Percentiles rank a stretch among this genome's conserved stretches.
phyloP scores from a whole-genome alignment of 805 yeast genomes.

The Lipomyces japonicus region DNA sequence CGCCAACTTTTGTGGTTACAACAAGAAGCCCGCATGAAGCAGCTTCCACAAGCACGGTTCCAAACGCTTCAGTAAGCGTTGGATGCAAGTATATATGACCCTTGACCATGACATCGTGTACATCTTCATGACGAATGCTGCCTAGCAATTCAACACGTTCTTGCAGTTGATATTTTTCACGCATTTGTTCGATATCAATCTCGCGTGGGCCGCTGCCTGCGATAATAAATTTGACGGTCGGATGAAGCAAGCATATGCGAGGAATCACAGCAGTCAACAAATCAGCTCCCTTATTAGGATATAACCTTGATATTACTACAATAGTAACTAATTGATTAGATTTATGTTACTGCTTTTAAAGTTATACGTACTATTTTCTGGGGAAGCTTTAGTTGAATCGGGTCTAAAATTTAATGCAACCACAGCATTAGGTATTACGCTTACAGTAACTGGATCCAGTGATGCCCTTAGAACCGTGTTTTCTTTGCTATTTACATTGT shows the following conservation, averaged over 20 bases:
- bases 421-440: constrained; percentile 98
- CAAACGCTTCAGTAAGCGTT: constrained; percentile 93
- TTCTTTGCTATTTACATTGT: constrained; percentile 58
- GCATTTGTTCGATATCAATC: constrained; percentile 90
- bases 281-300: constrained; percentile 96
- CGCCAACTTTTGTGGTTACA: constrained; percentile 95
- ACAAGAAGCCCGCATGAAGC: constrained; percentile 92
- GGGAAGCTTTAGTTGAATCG: constrained; percentile 35
- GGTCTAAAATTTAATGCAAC: constrained; percentile 69
- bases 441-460: constrained; percentile 68
- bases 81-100: constrained; percentile 95
- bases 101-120: constrained; percentile 83
- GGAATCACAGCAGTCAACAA: constrained; percentile 82
- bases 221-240: constrained; percentile 69
- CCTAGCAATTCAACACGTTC: constrained; percentile 85
- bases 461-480: constrained; percentile 87
- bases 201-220: constrained; percentile 98
- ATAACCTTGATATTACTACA: constrained; percentile 84
- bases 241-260: constrained; percentile 59
- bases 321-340: constrained; percentile 51
- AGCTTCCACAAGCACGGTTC: constrained; percentile 95
- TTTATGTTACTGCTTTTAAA: neutral
- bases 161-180: constrained; percentile 79
- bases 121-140: constrained; percentile 85
- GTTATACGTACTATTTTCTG: constrained; percentile 37